A percentile compares a stretch with the other conserved stretches of the same genome.
These are phyloP conservation scores for Naganishia liquefaciens DNA, from an alignment of 1,284 basidiomycete species.

Conservation along the genomic window DNA sequence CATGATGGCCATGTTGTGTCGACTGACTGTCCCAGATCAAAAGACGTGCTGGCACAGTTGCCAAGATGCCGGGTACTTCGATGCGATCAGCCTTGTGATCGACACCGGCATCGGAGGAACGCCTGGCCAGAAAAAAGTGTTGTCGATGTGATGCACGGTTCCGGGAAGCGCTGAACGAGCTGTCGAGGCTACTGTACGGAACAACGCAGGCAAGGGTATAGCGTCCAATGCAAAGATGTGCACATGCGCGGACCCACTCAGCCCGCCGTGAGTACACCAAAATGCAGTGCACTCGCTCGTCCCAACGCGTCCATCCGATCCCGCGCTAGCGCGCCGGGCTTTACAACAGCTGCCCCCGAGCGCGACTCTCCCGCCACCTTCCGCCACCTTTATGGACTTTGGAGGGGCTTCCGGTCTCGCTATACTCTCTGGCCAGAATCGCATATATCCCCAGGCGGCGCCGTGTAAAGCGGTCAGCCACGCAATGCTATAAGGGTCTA, in stretches of 20 bases:
- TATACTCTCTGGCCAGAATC: too few species aligned
- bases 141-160: neutral
- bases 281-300: slow-evolving; percentile 14
- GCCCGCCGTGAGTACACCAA: neutral
- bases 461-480: too few species aligned
- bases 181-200: too few species aligned
- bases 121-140: neutral
- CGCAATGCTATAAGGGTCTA: too few species aligned
- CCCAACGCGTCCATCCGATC: slow-evolving; percentile 22
- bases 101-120: slow-evolving; percentile 10
- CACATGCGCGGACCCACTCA: neutral
- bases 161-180: too few species aligned
- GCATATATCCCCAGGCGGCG: too few species aligned
- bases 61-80: slow-evolving; percentile 7
- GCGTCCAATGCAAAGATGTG: neutral
- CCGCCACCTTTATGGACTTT: neutral
- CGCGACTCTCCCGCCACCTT: neutral
- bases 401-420: too few species aligned
- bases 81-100: slow-evolving; percentile 1
- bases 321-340: neutral
- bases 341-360: too few species aligned
- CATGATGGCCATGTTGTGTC: slow-evolving; percentile 16
- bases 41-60: neutral
- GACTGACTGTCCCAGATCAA: neutral
- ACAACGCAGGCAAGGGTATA: too few species aligned